Evolutionary conservation across 2,329 filamentous ascomycete species (phyloP).

Genomic region (Hymenoscyphus fructigenus): DNA sequence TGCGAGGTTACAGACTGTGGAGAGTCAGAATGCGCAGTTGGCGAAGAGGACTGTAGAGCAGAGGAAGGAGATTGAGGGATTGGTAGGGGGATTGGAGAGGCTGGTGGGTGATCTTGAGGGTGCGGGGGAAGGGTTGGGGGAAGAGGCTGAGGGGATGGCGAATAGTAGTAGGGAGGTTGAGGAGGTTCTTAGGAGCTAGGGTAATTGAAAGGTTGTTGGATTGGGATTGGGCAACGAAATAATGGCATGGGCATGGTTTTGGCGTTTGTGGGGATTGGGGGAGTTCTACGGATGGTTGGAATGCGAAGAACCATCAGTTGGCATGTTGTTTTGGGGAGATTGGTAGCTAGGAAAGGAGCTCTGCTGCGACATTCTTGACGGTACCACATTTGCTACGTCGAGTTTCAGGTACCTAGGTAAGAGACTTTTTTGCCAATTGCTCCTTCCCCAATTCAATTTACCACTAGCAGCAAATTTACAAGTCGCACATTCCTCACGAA

Average conservation of each 20-base stretch:
- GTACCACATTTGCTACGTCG: not conserved
- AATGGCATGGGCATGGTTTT: not conserved
- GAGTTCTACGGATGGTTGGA: not conserved
- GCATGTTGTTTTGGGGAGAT: not conserved
- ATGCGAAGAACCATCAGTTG: not conserved
- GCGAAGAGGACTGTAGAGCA: constrained; percentile 53
- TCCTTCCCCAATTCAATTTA: too few species aligned
- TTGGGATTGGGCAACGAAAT: not conserved
- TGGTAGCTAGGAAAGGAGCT: not conserved
- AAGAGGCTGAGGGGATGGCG: constrained; percentile 23
- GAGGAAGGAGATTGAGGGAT: constrained; percentile 52
- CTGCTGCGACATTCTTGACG: too few species aligned
- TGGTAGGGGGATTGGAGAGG: constrained; percentile 51
- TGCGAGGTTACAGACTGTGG: constrained; percentile 55
- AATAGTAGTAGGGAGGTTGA: constrained; percentile 23
- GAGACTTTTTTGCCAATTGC: too few species aligned
- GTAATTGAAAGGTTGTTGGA: too few species aligned
- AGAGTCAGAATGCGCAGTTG: constrained; percentile 55
- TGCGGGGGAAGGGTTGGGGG: constrained; percentile 37
- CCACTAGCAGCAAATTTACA: too few species aligned
- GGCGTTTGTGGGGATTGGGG: not conserved
- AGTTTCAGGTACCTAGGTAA: not conserved
- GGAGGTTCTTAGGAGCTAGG: constrained; percentile 7
- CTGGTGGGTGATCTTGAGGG: constrained; percentile 54
- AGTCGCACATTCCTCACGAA: too few species aligned